Base-by-base conservation (phyloP, 83 land plant genomes). In the Diphasiastrum complanatum region DNA sequence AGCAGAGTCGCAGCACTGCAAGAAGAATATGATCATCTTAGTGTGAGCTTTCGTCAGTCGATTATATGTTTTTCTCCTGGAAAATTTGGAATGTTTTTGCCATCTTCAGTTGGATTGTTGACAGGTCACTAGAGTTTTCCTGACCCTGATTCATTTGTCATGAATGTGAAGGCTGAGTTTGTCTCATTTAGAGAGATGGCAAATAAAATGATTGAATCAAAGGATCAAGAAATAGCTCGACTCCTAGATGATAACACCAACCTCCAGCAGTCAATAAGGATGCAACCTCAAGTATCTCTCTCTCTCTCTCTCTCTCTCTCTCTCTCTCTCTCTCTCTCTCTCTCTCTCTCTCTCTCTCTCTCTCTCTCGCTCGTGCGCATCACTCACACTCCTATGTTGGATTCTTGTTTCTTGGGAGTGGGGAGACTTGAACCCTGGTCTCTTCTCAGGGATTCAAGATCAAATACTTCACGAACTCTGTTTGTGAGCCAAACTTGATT, bases 181-280 rank as follows among this genome's bases (percentile, higher is more conserved):
- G 73, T 67, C 38, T 71, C 83, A 1, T 95, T 89, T 68, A 84
- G 81, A 47, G 89, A 86, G 54, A 85, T 89, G 76, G 86, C 86
- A 40, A 85, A 85, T 56, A 78, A 70, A 41, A 86, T 80, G 81
- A 68, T 95, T 28, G 99, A 84, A 65, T 82, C 75, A 36, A 95
- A 86, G 67, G 99, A 95, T 35, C 71, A 72, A 35, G 96, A 95
- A 62, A 89, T 95, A 1, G 62, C 79, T 27, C 84, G 69, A 47
- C 83, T 89, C 31, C 33, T 85, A 32, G 83, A 77, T 54, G 89
- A 95, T 16, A 87, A 73, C 41, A 78, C 76, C 56, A 75, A 63
- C 56, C 81, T 91, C 29, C 86, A 60, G 4, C 79, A 63, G 20
- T 57, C 75, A 34, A 34, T 78, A 26, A 83, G 69, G 22, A 40